Evolutionary conservation across 2,329 filamentous ascomycete species (phyloP).

Genomic region (Cercospora beticola): DNA sequence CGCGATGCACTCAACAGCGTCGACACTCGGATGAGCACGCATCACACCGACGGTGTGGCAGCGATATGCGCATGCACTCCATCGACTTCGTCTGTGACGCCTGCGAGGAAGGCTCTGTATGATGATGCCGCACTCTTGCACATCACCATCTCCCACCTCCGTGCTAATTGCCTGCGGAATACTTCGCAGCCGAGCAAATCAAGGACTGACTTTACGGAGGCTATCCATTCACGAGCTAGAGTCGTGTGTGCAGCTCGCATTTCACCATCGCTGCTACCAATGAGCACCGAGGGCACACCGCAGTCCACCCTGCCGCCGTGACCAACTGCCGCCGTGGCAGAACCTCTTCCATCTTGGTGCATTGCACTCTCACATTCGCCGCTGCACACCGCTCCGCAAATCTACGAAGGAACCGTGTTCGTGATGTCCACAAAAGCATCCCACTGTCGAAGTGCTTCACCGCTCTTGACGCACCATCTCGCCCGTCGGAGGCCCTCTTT

Average conservation of each 20-base stretch:
- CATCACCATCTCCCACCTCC: background rate
- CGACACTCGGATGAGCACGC: background rate
- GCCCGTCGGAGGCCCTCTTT: conserved; percentile 90
- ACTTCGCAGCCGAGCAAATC: conserved; percentile 4
- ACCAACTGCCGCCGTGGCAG: background rate
- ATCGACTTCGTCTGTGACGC: background rate
- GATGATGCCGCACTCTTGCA: background rate
- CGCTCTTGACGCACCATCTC: conserved; percentile 82
- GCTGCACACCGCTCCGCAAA: background rate
- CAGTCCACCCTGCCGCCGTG: background rate
- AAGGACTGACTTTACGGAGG: background rate
- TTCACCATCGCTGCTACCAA: background rate
- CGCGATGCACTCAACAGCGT: background rate
- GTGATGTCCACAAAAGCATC: conserved; percentile 79
- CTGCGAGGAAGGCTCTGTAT: background rate
- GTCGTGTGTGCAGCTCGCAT: background rate
- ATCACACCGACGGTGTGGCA: background rate
- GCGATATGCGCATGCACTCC: background rate
- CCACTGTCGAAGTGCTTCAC: conserved; percentile 82
- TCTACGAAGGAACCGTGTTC: conserved; percentile 45
- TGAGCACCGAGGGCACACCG: background rate
- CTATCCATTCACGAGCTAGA: conserved; percentile 2
- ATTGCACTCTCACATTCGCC: background rate
- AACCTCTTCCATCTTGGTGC: background rate
- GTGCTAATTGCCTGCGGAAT: background rate